A percentile compares a stretch with the other conserved stretches of the same genome.
Evolutionary conservation across 2,329 filamentous ascomycete species (phyloP).

Genomic region (Arthrobotrys sinensis): DNA sequence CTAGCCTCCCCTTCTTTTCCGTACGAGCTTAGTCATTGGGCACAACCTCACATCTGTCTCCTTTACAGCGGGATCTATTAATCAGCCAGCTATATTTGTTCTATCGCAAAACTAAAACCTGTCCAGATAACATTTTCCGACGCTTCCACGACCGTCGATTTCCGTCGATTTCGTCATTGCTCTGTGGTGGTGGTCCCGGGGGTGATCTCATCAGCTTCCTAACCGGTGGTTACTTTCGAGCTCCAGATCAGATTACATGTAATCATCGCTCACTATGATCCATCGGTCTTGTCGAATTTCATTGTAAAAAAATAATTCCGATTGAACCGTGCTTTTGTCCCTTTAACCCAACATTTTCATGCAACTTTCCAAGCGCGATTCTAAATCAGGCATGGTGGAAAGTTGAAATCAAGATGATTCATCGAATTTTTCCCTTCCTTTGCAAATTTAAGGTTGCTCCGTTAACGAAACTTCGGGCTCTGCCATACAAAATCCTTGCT

Average conservation of each 20-base stretch:
- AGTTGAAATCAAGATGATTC: constrained; percentile 42
- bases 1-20: not conserved
- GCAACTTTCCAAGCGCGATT: not conserved
- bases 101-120: constrained; percentile 35
- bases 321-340: not conserved
- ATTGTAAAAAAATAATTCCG: not conserved
- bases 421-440: constrained; percentile 29
- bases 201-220: constrained; percentile 7
- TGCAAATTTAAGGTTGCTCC: constrained; percentile 48
- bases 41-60: constrained; percentile 49
- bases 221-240: not conserved
- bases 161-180: constrained; percentile 38
- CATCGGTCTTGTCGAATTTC: not conserved
- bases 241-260: not conserved
- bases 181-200: not conserved
- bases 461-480: constrained; percentile 13
- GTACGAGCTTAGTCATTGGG: constrained; percentile 61
- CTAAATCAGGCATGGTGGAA: constrained; percentile 10
- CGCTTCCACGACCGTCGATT: not conserved
- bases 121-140: constrained; percentile 27
- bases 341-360: not conserved
- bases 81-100: not conserved
- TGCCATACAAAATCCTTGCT: constrained; percentile 18
- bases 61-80: constrained; percentile 21
- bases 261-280: constrained; percentile 12